phyloP scores from a whole-genome alignment of 1,284 basidiomycete species.

The Earliella scabrosa region DNA sequence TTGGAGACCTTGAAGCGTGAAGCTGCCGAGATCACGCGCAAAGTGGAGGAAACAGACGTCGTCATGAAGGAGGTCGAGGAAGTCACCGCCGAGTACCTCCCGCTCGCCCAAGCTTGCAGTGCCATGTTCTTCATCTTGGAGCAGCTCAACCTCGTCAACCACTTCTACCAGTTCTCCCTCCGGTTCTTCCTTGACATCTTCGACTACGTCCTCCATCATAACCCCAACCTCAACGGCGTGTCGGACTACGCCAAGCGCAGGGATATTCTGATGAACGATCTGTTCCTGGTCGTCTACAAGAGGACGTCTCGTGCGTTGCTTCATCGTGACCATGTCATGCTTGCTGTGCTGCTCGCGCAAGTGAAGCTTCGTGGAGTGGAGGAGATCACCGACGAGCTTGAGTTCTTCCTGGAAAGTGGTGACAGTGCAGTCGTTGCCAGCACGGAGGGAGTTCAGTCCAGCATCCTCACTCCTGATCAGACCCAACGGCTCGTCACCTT shows the following conservation, averaged over 20 bases:
- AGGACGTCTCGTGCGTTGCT: constrained; percentile 91
- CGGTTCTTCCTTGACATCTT: constrained; percentile 99
- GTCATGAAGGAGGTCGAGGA: constrained; percentile 97
- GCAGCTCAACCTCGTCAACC: constrained; percentile 92
- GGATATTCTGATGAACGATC: constrained; percentile 85
- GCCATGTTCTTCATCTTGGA: constrained; percentile 98
- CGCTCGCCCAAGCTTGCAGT: constrained; percentile 95
- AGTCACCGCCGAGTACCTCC: constrained; percentile 94
- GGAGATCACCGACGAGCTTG: constrained; percentile 84
- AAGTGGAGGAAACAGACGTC: constrained; percentile 97
- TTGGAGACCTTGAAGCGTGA: constrained; percentile 97
- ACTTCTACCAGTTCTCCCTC: constrained; percentile 99
- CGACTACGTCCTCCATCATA: constrained; percentile 91
- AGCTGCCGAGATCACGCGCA: constrained; percentile 94
- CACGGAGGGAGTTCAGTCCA: constrained; percentile 42
- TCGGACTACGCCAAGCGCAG: constrained; percentile 79
- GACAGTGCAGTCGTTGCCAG: constrained; percentile 59
- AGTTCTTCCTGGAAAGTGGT: constrained; percentile 89
- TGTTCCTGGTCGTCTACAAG: constrained; percentile 91
- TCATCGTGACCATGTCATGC: constrained; percentile 90
- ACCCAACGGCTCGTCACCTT: constrained; percentile 67
- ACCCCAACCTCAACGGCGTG: constrained; percentile 85
- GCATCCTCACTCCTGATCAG: constrained; percentile 71
- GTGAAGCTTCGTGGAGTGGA: constrained; percentile 85
- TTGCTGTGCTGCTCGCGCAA: constrained; percentile 90